A percentile compares a stretch with the other conserved stretches of the same genome.
phyloP scores from a whole-genome alignment of 2,329 filamentous ascomycete species.

The Chrysosphaeria jannelii region DNA sequence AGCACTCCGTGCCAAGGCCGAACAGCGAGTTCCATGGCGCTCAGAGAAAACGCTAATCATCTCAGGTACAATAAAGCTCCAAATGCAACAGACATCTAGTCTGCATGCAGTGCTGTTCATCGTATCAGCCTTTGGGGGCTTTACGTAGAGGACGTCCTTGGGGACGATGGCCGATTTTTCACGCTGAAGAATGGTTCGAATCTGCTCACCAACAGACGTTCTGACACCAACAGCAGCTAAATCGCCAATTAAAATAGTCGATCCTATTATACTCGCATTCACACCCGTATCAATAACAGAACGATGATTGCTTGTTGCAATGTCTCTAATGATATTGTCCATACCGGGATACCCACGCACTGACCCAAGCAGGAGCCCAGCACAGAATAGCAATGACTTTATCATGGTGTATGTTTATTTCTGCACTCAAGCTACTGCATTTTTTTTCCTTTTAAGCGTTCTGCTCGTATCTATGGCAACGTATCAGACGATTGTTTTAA shows the following conservation, averaged over 20 bases:
- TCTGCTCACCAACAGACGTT: slow-evolving; percentile 9
- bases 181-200: slow-evolving; percentile 10
- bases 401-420: no score
- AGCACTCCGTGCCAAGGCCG: slow-evolving; percentile 11
- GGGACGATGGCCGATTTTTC: slow-evolving; percentile 4
- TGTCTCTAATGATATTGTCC: no score
- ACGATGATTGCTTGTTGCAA: no score
- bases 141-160: slow-evolving; percentile 5
- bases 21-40: slow-evolving; percentile 4
- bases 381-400: no score
- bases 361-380: no score
- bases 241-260: slow-evolving; percentile 10
- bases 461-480: no score
- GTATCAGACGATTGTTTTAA: no score
- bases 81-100: slow-evolving; percentile 10
- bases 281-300: no score
- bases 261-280: no score
- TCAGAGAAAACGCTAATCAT: slow-evolving; percentile 9
- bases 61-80: slow-evolving; percentile 11
- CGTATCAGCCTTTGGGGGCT: slow-evolving; percentile 5
- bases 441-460: no score
- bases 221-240: slow-evolving; percentile 9
- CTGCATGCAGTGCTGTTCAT: slow-evolving; percentile 6
- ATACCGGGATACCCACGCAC: no score
- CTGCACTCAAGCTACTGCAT: no score